Evolutionary conservation across 148 eudicot species (phyloP).

Genomic region (Nepenthes mirabilis): DNA sequence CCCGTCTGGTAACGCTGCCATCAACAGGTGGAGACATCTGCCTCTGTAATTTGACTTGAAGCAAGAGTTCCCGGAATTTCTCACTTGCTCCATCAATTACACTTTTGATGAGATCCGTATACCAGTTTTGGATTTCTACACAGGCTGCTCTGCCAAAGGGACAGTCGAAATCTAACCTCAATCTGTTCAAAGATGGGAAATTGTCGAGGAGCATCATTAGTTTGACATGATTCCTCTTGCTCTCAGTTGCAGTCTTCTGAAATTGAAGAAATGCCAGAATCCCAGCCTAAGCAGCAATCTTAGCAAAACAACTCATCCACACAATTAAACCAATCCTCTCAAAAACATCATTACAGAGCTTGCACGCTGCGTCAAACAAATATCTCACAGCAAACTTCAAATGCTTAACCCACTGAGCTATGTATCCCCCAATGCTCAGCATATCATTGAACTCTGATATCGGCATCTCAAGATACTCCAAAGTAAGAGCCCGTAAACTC

Average conservation of each 20-base stretch:
- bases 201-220: conserved; percentile 65
- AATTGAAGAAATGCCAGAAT: conserved; percentile 64
- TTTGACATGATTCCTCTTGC: conserved; percentile 76
- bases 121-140: conserved; percentile 60
- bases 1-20: conserved; percentile 59
- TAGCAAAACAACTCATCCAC: conserved; percentile 70
- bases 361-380: conserved; percentile 68
- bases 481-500: conserved; percentile 56
- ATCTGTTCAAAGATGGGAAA: conserved; percentile 52
- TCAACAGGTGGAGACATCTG: conserved; percentile 64
- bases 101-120: conserved; percentile 56
- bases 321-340: conserved; percentile 63
- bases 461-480: conserved; percentile 73
- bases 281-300: conserved; percentile 70
- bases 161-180: conserved; percentile 67
- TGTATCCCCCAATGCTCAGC: conserved; percentile 65
- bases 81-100: conserved; percentile 70
- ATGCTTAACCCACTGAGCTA: conserved; percentile 68
- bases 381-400: conserved; percentile 80
- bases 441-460: conserved; percentile 57
- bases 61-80: conserved; percentile 70
- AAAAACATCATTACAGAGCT: conserved; percentile 71
- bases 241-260: conserved; percentile 68
- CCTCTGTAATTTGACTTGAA: conserved; percentile 73
- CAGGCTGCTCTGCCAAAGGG: conserved; percentile 73